Evolutionary conservation across 2,329 filamentous ascomycete species (phyloP), one percentile per base, ranked within the genome.

Genomic region (Fusarium siculi): DNA sequence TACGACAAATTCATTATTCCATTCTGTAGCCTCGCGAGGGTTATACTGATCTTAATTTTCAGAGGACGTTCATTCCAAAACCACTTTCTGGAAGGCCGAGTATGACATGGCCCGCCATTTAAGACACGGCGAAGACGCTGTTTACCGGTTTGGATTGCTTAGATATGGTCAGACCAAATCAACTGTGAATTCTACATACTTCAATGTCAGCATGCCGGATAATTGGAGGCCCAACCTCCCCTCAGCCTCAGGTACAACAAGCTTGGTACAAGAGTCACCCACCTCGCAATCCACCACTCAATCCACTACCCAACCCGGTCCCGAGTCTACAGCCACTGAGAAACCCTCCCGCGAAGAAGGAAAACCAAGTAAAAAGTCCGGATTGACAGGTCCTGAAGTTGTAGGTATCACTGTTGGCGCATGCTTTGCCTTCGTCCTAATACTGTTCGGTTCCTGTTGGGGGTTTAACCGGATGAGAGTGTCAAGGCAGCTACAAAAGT

Each of bases 261-360:
- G 5, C 21, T 23, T 18, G 16, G 16, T 9, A 50, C 47, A 6
- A 34, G 10, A 23, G 3, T 18, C 21, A 19, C 3, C 46, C 15
- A 49, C 14, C 6, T n/a, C 28, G 7, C 10, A 25, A 19, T 25
- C 19, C 4, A n/a, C 15, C 19, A 25, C 28, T 5, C 10, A 25
- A 19, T 25, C 19, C 4, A n/a, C 15, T 14, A 25, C 23, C 23
- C 23, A 25, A 25, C 23, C 23, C 23, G 23, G 23, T 25, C 23
- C 23, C 23, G 23, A 25, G 23, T 25, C 4, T 25, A 25, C 25
- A 15, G 18, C 12, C 9, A 36, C n/a, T 10, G 2, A 11, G 4
- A 5, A 15, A 21, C 32, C 49, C 0, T 15, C 32, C 12, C 7
- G 49, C 4, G 0, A 52, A 10, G 4, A 15, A 36, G 7, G 2